Evolutionary conservation across 2,329 filamentous ascomycete genomes (phyloP), one percentile per base, ranked within the genome.

Genomic region (Lecanosticta acicola): DNA sequence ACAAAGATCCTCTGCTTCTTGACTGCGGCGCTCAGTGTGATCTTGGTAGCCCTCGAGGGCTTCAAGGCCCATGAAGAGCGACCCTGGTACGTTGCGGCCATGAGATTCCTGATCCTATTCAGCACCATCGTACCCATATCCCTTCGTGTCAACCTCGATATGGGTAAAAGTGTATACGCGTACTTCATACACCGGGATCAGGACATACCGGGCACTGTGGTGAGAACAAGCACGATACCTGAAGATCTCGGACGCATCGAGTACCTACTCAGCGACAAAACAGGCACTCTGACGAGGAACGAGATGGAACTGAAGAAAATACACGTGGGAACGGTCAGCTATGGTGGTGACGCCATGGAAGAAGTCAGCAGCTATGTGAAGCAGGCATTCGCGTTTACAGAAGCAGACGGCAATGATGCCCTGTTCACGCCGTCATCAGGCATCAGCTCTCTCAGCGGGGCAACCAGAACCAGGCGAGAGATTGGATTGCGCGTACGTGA

Each of bases 101-200:
- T 95, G 82, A 84, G 91, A n/a, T 98, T 97, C 64, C 71, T 98
- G 53, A 94, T 98, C 50, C 75, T 98, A 1, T 98, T 98, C 72
- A 97, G 91, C n/a, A 97, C 91, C 0, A 98, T 98, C 60, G 94
- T 98, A 19, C 93, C 93, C 1, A 96, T 98, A 67, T 94, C 89
- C 69, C 74, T 98, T 56, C 85, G 93, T 41, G 93, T 98, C 57
- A 98, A 98, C 63, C 75, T 98, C 14, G 93, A 98, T 63, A 84
- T 98, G 79, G 94, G 91, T 32, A 98, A 98, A 69, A 91, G 87
- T 45, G 88, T 93, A 2, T 98, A 96, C 67, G 94, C 90, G 7
- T 87, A 85, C 71, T 95, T 96, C 62, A 98, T 98, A 48, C 89
- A 98, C 64, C 78, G 84, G 39, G 93, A 98, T 60, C 76, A 84